Evolutionary conservation across 495 filamentous ascomycete genomes (phyloP), one percentile per base, ranked within the genome.

Genomic region (Penicillium cinerascens): DNA sequence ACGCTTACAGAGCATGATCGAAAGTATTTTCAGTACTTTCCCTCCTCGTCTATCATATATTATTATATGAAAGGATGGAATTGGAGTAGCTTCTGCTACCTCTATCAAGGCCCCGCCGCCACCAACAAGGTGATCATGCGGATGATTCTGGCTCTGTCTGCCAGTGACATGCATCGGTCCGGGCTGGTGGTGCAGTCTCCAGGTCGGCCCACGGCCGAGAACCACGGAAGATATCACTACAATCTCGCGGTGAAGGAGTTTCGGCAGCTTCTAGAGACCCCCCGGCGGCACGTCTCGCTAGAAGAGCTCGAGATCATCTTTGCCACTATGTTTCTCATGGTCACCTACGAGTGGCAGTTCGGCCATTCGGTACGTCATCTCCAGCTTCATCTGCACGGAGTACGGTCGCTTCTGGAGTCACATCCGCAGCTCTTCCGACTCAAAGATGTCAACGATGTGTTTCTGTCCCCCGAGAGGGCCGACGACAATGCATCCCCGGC

Each of bases 31-130:
- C 67, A 69, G 33, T 75, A 69, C 40, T 75, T 75, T 25, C 72
- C 72, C 2, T 73, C 70, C 1, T 75, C 72, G 4, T 73, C 67
- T 0, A 59, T 73, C 20, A 64, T 75, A 0, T 71, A 63, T 42
- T 75, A 73, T 50, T 75, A 75, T 36, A 73, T 75, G 65, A 75
- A 75, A 51, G 55, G 63, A 27, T 75, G 70, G 70, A 51, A 64
- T 36, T 75, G 72, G 72, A 75, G 70, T 52, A 66, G 70, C 29
- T 64, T 75, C 42, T 61, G 63, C 22, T 75, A 72, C 42, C 64
- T 75, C 3, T 75, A 75, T 33, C 61, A 70, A 42, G 68, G 68
- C 1, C 70, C 70, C 0, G 70, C 72, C 3, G 48, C 61, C 11
- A 60, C 64, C 1, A 75, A 68, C 51, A 75, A 68, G 46, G 59